phyloP scores from a whole-genome alignment of 805 yeast species.

The Scheffersomyces coipomensis region DNA sequence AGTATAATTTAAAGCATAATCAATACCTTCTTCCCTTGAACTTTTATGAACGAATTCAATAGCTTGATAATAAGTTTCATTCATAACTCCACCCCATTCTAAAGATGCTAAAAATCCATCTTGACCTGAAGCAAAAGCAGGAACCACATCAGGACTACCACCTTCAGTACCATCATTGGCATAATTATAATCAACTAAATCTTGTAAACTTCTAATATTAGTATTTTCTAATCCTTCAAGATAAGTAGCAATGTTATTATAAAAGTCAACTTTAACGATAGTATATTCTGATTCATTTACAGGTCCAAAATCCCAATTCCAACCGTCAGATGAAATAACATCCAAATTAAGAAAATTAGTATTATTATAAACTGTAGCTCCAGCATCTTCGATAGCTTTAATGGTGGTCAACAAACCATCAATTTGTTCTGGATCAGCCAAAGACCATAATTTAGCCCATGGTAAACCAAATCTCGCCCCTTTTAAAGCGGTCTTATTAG shows the following conservation, averaged over 20 bases:
- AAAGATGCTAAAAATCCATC: conserved; percentile 22
- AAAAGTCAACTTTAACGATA: conserved; percentile 25
- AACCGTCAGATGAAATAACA: conserved; percentile 22
- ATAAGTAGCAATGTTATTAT: conserved; percentile 19
- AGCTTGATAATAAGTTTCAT: conserved; percentile 26
- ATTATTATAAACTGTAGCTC: conserved; percentile 24
- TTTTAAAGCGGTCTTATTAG: conserved; percentile 19
- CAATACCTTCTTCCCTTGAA: conserved; percentile 27
- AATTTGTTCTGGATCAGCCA: conserved; percentile 10
- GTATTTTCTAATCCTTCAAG: conserved; percentile 20
- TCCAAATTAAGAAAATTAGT: conserved; percentile 21
- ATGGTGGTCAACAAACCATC: conserved; percentile 15
- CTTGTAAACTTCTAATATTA: conserved; percentile 18
- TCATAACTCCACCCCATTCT: conserved; percentile 21
- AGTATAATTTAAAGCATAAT: conserved; percentile 24
- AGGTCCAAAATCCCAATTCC: conserved; percentile 26
- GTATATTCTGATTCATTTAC: conserved; percentile 26
- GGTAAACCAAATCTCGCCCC: conserved; percentile 28
- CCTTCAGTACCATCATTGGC: conserved; percentile 22
- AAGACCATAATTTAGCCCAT: conserved; percentile 22
- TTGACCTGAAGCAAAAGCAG: conserved; percentile 25
- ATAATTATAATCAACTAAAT: conserved; percentile 21
- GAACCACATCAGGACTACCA: conserved; percentile 14
- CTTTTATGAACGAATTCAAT: conserved; percentile 23
- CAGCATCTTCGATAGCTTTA: conserved; percentile 16